A percentile compares a stretch with the other conserved stretches of the same genome.
These are phyloP conservation scores for Pisolithus sp. DNA, from an alignment of 768 basidiomycete genomes.

Conservation along the genomic window DNA sequence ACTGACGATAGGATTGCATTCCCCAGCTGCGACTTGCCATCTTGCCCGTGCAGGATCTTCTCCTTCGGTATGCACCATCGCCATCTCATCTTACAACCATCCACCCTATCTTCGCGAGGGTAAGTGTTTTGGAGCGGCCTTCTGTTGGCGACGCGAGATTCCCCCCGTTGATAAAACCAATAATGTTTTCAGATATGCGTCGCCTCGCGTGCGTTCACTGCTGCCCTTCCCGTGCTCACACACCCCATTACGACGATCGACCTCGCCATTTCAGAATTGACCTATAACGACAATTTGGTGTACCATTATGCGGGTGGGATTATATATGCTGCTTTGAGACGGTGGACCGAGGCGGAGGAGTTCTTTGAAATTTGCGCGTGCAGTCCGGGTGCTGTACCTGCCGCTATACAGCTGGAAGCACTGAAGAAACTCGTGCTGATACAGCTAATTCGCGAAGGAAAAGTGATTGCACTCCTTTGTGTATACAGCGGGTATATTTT, in stretches of 20 bases:
- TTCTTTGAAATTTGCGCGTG: conserved; percentile 76
- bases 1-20: conserved; percentile 15
- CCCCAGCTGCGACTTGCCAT: conserved; percentile 43
- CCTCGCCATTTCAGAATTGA: conserved; percentile 52
- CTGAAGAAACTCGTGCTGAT: conserved; percentile 77
- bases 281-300: conserved; percentile 73
- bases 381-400: conserved; percentile 49
- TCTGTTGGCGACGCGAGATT: neutral
- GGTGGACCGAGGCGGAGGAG: conserved; percentile 66
- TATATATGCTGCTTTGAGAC: conserved; percentile 53
- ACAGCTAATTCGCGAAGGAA: conserved; percentile 72
- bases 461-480: conserved; percentile 36
- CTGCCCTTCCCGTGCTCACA: conserved; percentile 55
- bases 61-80: conserved; percentile 56
- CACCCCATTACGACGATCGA: conserved; percentile 65
- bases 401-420: conserved; percentile 78
- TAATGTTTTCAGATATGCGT: conserved; percentile 45
- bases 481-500: too few species aligned
- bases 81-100: conserved; percentile 58
- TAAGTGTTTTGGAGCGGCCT: conserved; percentile 26
- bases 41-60: conserved; percentile 50
- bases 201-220: conserved; percentile 42
- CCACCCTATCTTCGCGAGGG: conserved; percentile 63
- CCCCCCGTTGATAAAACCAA: neutral
- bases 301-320: conserved; percentile 83